Base-by-base conservation (phyloP, 768 basidiomycete genomes). In the Asterophora lycoperdoides region DNA sequence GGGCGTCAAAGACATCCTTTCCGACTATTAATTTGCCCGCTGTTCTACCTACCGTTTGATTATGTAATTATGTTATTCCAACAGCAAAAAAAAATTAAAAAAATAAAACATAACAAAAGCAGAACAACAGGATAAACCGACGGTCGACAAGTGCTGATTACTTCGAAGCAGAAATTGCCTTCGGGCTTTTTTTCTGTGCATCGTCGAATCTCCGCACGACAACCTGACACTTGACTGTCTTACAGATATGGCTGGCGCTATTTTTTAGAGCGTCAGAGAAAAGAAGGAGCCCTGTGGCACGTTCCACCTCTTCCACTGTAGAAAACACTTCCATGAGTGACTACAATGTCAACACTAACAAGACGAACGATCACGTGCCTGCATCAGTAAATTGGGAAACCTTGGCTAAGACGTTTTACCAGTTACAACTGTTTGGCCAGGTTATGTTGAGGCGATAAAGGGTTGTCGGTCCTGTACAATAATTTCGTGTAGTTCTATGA, bases 191-290 rank as follows among this genome's bases (percentile, higher is more conserved):
- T 64, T 90, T 93, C 59, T 83, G 84, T 9, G 83, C 83, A 56
- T 98, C 93, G 65, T 99, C 94, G 58, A 98, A 99, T 54, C 83
- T 77, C 34, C 93, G 79, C 6, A 98, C 81, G 40, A 91, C 73
- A 42, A 98, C 80, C 52, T 94, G 81, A 62, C 96, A 99, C 68
- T 88, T 86, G 11, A 89, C 84, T 6, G 84, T 80, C 63, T 84
- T 77, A 78, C 95, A 99, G 33, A 99, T 87, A 58, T 93, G 85
- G 59, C 84, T 91, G 8, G 91, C 84, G 2, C 71, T 62, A 9
- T 67, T 56, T 64, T 94, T 95, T 57, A 96, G 69, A 19, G 74
- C 75, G 35, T 89, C 84, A 0, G 93, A 88, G 68, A 97, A 89
- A n/a, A 97, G 69, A 0, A 79, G 83, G 44, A 97, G 76, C 0